Evolutionary conservation across 108 stramenopile species (phyloP), one percentile per base, ranked within the genome.

Genomic region (Skeletonema grethae): DNA sequence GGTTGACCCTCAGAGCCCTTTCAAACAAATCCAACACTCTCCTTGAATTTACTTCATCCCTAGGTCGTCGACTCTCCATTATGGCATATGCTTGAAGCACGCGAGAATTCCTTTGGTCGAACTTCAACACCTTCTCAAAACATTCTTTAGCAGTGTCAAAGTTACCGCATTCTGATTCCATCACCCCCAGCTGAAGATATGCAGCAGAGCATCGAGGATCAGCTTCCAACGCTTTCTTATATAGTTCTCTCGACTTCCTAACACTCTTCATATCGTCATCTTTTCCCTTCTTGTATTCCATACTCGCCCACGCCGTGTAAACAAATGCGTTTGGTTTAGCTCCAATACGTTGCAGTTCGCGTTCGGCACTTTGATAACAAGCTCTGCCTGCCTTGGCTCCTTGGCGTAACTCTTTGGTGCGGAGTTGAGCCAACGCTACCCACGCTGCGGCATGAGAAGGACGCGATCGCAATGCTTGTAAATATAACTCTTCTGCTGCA

Each of bases 11-110:
- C 30, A 96, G 66, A 8, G 95, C 95, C 48, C 86, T 83, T 69
- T 96, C 95, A 79, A 96, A 93, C 61, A 96, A 65, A 16, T 85
- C 95, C 70, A 96, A 84, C 0, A 87, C 92, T 65, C 82, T 90
- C 50, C 92, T 82, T 32, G 86, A 86, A 58, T 86, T 80, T 2
- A 87, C 86, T 1, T 88, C 82, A 28, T 89, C 85, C 53, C 56
- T 68, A 1, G 79, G 68, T n/a, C 90, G 85, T 61, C 86, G 87
- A 7, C 90, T 86, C 80, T 96, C 95, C 91, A 96, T 93, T 13
- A 96, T 82, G 9, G 95, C 95, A 81, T 95, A 96, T 0, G 95
- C 95, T 65, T 96, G 95, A 29, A 96, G 60, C 0, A 96, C 87
- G 10, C 95, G 85, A 13, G 92, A 89, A 76, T 96, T 96, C 18